Conservation (phyloP, 2,329 filamentous ascomycete species). For the Ascomycota sp. region DNA sequence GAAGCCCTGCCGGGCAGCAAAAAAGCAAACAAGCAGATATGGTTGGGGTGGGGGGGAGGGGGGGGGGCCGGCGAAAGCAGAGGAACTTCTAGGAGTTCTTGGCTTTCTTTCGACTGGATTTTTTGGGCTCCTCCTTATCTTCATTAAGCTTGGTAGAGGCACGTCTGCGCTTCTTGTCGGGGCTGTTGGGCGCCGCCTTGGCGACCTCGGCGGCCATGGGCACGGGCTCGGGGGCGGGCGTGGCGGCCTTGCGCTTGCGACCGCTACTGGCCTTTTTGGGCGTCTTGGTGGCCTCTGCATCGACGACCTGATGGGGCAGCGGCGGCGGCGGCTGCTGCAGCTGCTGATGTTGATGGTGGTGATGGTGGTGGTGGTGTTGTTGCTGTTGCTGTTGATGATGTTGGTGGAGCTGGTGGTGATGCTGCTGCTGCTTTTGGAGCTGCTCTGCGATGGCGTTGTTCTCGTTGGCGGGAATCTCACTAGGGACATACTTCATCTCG, state of each 20-base stretch:
- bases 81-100: constrained; percentile 21
- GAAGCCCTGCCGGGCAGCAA: too few relatives aligned
- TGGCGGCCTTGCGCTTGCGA: constrained; percentile 37
- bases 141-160: constrained; percentile 33
- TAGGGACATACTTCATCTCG: constrained; percentile 21
- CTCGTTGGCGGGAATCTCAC: constrained; percentile 18
- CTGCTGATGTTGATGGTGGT: too few relatives aligned
- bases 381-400: too few relatives aligned
- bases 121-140: constrained; percentile 36
- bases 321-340: too few relatives aligned
- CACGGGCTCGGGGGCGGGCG: constrained; percentile 14
- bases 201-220: constrained; percentile 12
- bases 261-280: constrained; percentile 31
- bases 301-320: neutral
- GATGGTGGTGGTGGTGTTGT: too few relatives aligned
- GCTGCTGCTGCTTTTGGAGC: constrained; percentile 19
- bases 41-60: neutral
- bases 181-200: constrained; percentile 26
- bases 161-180: constrained; percentile 43
- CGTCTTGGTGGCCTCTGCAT: constrained; percentile 28
- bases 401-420: neutral
- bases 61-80: too few relatives aligned
- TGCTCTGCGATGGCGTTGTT: constrained; percentile 39
- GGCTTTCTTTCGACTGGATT: constrained; percentile 39
- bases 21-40: neutral